Percentiles rank a stretch among this genome's conserved stretches.
Evolutionary conservation across 2,329 filamentous ascomycete species (phyloP).

Genomic region (Diaporthe citri): DNA sequence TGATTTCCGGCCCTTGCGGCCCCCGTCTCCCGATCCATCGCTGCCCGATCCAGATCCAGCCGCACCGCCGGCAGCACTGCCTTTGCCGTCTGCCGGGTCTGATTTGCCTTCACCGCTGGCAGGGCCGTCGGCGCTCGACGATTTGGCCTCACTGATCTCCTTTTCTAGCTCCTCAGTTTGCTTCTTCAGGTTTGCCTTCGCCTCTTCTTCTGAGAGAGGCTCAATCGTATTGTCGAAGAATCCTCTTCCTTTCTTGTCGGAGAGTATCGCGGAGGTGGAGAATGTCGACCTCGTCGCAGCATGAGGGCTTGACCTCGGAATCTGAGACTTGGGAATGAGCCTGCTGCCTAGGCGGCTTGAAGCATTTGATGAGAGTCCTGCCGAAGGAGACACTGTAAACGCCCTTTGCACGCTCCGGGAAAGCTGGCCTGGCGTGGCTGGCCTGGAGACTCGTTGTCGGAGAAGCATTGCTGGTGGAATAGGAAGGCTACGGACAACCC

Average conservation of each 20-base stretch:
- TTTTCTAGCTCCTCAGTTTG: slow-evolving; percentile 60
- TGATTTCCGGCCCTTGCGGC: slow-evolving; percentile 79
- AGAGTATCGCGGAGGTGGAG: slow-evolving; percentile 52
- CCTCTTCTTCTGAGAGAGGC: slow-evolving; percentile 65
- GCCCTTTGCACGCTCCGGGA: slow-evolving; percentile 30
- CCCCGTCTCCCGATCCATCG: slow-evolving; percentile 72
- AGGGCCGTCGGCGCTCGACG: slow-evolving; percentile 54
- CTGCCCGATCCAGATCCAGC: slow-evolving; percentile 57
- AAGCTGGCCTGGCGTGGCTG: slow-evolving; percentile 34
- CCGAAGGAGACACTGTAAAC: slow-evolving; percentile 30
- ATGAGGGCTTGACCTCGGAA: slow-evolving; percentile 26
- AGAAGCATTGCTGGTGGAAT: slow-evolving; percentile 39
- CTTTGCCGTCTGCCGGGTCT: slow-evolving; percentile 66
- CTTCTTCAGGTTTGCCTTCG: slow-evolving; percentile 64
- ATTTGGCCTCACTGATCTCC: slow-evolving; percentile 61
- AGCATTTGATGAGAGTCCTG: slow-evolving; percentile 31
- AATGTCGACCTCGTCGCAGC: slow-evolving; percentile 47
- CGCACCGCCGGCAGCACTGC: slow-evolving; percentile 67
- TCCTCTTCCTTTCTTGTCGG: slow-evolving; percentile 58
- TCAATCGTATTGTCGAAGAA: slow-evolving; percentile 66
- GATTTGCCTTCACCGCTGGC: slow-evolving; percentile 54
- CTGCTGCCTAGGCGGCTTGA: slow-evolving; percentile 27
- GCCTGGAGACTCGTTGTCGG: slow-evolving; percentile 41
- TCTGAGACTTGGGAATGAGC: slow-evolving; percentile 1
- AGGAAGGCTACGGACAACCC: slow-evolving; percentile 6